Evolutionary conservation across 306 rosid species (phyloP).

Genomic region (Adenanthera pavonina): DNA sequence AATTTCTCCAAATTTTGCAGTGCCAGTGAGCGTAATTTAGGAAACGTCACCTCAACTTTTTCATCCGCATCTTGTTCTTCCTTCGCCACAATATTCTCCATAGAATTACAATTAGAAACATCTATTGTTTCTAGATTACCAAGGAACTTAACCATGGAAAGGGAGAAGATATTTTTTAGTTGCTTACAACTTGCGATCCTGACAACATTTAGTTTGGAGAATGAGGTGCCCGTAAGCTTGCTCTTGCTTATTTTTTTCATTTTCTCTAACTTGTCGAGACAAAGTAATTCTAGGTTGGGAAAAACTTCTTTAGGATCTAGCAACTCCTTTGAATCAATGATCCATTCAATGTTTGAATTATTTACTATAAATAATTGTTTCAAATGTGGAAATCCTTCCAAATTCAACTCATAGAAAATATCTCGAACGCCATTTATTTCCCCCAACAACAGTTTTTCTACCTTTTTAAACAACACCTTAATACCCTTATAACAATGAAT

Average conservation of each 20-base stretch:
- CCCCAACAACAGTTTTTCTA: constrained; percentile 44
- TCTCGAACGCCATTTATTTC: constrained; percentile 32
- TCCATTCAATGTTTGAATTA: not conserved
- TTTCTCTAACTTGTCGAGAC: constrained; percentile 27
- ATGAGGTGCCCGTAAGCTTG: not conserved
- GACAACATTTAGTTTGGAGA: constrained; percentile 15
- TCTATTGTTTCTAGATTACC: too few species aligned
- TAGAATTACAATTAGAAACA: too few species aligned
- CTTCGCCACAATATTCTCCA: too few species aligned
- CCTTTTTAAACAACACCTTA: constrained; percentile 40
- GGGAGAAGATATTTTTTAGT: constrained; percentile 36
- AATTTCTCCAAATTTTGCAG: constrained; percentile 9
- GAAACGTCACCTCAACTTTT: not conserved
- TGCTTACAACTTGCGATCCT: constrained; percentile 20
- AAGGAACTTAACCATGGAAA: too few species aligned
- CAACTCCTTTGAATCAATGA: constrained; percentile 30
- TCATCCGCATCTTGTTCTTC: too few species aligned
- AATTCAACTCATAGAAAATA: not conserved
- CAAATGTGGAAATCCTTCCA: too few species aligned
- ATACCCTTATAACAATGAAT: constrained; percentile 42
- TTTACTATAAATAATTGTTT: not conserved
- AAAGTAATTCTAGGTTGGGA: constrained; percentile 39
- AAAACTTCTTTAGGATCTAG: constrained; percentile 18
- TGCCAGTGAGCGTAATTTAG: constrained; percentile 4
- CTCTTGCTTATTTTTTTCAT: constrained; percentile 26